These are phyloP conservation scores for Penicillium lividum DNA, from an alignment of 495 filamentous ascomycete species.

Conservation along the genomic window DNA sequence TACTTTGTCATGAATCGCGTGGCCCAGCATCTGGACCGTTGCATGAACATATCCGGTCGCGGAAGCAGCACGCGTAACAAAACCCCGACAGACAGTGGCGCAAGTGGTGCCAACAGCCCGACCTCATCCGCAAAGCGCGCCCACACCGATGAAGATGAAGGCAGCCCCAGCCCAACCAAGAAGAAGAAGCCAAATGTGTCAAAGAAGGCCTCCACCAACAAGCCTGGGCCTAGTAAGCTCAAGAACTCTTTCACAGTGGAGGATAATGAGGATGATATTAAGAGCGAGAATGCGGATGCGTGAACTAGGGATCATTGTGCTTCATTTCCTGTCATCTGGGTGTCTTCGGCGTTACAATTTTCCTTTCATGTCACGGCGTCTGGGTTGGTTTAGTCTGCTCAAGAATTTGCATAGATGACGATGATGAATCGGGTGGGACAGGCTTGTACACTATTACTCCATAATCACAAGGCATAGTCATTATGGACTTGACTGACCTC, in stretches of 20 bases:
- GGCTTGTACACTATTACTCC: constrained; percentile 34
- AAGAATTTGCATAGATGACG: constrained; percentile 36
- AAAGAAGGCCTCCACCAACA: constrained; percentile 43
- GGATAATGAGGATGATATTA: constrained; percentile 30
- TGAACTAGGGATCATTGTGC: constrained; percentile 7
- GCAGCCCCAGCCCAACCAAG: constrained; percentile 40
- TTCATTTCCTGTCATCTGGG: constrained; percentile 15
- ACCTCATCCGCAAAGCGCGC: constrained; percentile 43
- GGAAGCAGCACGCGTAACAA: constrained; percentile 52
- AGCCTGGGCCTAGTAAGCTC: constrained; percentile 48
- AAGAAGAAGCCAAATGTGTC: constrained; percentile 47
- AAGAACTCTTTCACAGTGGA: constrained; percentile 43
- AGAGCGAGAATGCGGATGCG: constrained; percentile 31
- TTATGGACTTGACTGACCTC: neutral
- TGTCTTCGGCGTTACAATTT: constrained; percentile 21
- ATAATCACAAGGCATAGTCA: constrained; percentile 19
- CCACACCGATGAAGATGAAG: constrained; percentile 40
- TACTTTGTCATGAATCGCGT: constrained; percentile 62
- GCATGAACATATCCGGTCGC: constrained; percentile 73
- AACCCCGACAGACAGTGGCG: constrained; percentile 40
- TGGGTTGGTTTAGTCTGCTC: constrained; percentile 21
- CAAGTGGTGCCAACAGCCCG: constrained; percentile 36
- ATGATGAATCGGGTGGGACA: constrained; percentile 24
- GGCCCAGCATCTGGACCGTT: constrained; percentile 76
- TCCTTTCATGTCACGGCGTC: constrained; percentile 23